Base-by-base conservation (phyloP, 495 filamentous ascomycete species). In the Daldinia concentrica region DNA sequence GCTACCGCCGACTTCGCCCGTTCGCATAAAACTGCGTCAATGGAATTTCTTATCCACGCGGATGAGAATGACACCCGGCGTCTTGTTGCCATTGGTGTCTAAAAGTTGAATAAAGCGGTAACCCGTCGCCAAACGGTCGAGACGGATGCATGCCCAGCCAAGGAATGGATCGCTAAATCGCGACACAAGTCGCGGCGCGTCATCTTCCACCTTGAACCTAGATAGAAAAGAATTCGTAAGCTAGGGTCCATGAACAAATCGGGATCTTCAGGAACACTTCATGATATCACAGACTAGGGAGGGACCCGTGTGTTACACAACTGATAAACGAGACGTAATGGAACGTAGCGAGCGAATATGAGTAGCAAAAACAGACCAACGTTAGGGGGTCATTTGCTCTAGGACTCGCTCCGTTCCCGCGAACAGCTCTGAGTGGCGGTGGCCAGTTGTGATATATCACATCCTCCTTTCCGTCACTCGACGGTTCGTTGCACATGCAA, bases 71-170 rank as follows among this genome's bases (percentile, higher is more conserved):
- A 90, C 77, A 6, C 91, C 92, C 7, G 85, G 80, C n/a, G 85
- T 85, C 36, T 85, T 77, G 27, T 83, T 73, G 17, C 93, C 92
- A 24, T 87, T 78, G 27, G 82, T 82, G 72, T 94, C 86, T 24
- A 88, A 79, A 22, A 98, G 84, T 54, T 88, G 87, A 41, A 98
- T 77, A 57, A 95, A 87, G 27, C 93, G 86, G 74, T 92, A 92
- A 5, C 95, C 95, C 41, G 85, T 82, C 70, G 88, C 88, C 14
- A 97, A 79, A 29, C 93, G 89, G 79, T 97, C 93, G 3, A 98
- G 88, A 26, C 93, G 88, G 74, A 97, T 90, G 79, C 94, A 97
- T 32, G 92, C 88, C 94, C 95, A 97, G 12, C 91, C 92, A 26
- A 90, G 88, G 19, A 93, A 75, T 30, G 87, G 80, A 68, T 94